Evolutionary conservation across 768 basidiomycete genomes (phyloP), one percentile per base, ranked within the genome.

Genomic region (Boletus eberwhitei): DNA sequence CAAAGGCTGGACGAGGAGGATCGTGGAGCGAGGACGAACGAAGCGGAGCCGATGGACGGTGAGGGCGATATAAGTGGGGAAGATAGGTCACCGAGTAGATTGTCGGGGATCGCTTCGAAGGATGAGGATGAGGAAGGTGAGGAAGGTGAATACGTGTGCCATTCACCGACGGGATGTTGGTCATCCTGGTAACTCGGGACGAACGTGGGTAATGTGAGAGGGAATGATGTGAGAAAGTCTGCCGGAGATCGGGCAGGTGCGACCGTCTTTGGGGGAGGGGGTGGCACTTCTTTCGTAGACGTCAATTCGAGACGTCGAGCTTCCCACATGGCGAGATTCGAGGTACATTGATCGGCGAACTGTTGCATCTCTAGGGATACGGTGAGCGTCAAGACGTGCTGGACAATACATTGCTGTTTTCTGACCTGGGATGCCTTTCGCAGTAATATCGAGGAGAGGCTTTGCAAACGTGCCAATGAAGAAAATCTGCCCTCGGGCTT

Each of bases 391-490:
- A 53, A 22, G 16, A 34, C 14, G 48, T 19, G 19, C 3, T 40
- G 16, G 13, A 45, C 26, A 29, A 39, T 19, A n/a, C 8, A 37
- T 14, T 8, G 21, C 1, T 34, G 17, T 19, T 41, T 35, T 14
- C 81, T 61, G 62, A 90, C 90, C 84, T 47, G 92, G 90, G 46
- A 97, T 77, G 21, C 84, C 88, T 43, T 74, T 75, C 4, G 86
- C 78, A 3, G 87, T 85, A 38, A 91, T 73, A 58, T 90, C 84
- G 54, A 97, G 84, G 22, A 99, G 75, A 2, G 96, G 96, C 63
- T 84, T 83, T 40, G 87, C 89, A 66, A 91, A 98, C 3, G 78
- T 76, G 50, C 80, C 81, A 60, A 93, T 89, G 72, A 99, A 99
- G 61, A 85, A 93, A 17, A 98, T 83, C 71, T 99, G 97, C 2